These are phyloP conservation scores for Colletotrichum caudatum DNA, from an alignment of 2,329 filamentous ascomycete genomes.

Conservation along the genomic window DNA sequence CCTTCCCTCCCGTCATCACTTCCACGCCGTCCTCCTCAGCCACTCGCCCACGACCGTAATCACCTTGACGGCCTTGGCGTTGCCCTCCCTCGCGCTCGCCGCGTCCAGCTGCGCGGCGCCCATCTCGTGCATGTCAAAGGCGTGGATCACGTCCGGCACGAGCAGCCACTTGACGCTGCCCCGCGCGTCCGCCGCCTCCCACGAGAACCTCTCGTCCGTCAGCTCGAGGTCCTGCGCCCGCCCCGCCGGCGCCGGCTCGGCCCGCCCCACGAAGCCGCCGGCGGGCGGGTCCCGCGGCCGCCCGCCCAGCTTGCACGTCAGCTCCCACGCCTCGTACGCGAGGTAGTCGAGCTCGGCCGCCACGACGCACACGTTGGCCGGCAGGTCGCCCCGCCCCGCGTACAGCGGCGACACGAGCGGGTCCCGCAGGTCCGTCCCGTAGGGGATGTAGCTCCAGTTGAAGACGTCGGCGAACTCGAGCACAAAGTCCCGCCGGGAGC, in stretches of 20 bases:
- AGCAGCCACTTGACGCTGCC: constrained; percentile 55
- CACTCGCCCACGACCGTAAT: constrained; percentile 49
- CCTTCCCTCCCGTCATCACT: background rate
- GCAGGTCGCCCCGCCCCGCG: constrained; percentile 48
- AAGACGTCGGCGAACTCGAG: constrained; percentile 46
- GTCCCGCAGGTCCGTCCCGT: constrained; percentile 49
- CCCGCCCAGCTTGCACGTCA: constrained; percentile 44
- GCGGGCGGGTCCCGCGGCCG: constrained; percentile 15
- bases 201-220: constrained; percentile 52
- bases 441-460: constrained; percentile 51
- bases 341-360: constrained; percentile 55
- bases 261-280: constrained; percentile 30
- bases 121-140: constrained; percentile 53
- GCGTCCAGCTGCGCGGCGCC: constrained; percentile 46
- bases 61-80: constrained; percentile 48
- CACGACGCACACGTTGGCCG: constrained; percentile 52
- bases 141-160: constrained; percentile 57
- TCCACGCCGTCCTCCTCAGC: constrained; percentile 49
- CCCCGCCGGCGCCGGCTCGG: constrained; percentile 30
- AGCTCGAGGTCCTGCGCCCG: constrained; percentile 43
- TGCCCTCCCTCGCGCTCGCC: constrained; percentile 48
- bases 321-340: constrained; percentile 41
- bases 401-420: constrained; percentile 52
- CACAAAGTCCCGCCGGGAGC: constrained; percentile 40
- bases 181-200: constrained; percentile 47